A percentile compares a stretch with the other conserved stretches of the same genome.
Conservation (phyloP, 1,139 yeast species). For the Diutina rugosa region DNA sequence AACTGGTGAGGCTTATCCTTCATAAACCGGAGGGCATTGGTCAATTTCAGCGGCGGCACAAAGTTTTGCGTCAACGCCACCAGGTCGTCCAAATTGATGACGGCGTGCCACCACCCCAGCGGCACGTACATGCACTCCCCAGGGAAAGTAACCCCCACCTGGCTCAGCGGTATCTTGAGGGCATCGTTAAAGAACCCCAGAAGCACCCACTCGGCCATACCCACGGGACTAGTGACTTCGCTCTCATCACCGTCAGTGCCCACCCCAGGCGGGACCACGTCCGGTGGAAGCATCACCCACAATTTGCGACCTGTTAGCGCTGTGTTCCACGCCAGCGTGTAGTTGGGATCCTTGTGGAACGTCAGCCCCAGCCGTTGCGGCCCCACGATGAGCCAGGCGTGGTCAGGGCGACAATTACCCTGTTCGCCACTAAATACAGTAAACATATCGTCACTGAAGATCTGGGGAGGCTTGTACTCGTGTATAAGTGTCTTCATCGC, state of each 20-base stretch:
- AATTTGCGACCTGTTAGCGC: conserved; percentile 62
- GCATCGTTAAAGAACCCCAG: conserved; percentile 68
- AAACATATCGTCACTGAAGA: conserved; percentile 41
- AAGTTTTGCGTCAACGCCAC: conserved; percentile 82
- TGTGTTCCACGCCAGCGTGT: conserved; percentile 85
- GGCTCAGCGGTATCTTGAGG: conserved; percentile 32
- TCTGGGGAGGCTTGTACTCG: conserved; percentile 42
- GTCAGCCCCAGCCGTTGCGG: conserved; percentile 75
- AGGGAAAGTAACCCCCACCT: conserved; percentile 63
- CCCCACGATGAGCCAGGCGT: conserved; percentile 82
- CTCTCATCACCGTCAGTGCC: conserved; percentile 65
- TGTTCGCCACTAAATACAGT: conserved; percentile 14
- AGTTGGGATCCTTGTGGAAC: conserved; percentile 87
- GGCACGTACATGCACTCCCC: conserved; percentile 87
- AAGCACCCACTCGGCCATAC: conserved; percentile 83
- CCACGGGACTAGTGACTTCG: conserved; percentile 86
- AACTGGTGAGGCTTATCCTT: conserved; percentile 56
- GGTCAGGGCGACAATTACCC: conserved; percentile 62
- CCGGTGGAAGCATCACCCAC: conserved; percentile 85
- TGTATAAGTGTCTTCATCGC: conserved; percentile 46
- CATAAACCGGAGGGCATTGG: conserved; percentile 53
- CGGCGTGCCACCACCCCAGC: conserved; percentile 94
- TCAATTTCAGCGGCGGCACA: conserved; percentile 52
- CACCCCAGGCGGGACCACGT: conserved; percentile 73
- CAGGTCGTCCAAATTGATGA: conserved; percentile 67